Base-by-base conservation (phyloP, 257 asterid genomes). In the Petunia secreta region DNA sequence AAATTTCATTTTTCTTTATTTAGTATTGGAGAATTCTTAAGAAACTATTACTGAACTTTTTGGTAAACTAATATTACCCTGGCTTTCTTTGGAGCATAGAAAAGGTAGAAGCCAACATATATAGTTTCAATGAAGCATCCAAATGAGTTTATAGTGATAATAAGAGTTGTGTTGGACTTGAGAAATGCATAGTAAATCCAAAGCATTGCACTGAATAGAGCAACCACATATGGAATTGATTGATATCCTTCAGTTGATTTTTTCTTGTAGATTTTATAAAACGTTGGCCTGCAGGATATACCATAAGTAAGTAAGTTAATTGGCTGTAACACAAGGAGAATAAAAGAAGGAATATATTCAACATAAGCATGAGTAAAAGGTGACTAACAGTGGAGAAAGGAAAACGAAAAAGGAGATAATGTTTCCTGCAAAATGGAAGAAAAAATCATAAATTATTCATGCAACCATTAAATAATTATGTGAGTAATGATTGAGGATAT, bases 131-230 rank as follows among this genome's bases (percentile, higher is more conserved):
- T 37, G 83, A 90, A 48, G 53, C 88, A 85, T 7, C 91, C 93
- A 59, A 86, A 8, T 8, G 89, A 63, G 82, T 90, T 90, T 50
- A 90, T 85, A 13, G 93, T 90, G 80, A 90, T 84, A 85, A 90
- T 84, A 78, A 90, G 89, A 7, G 82, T 82, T 8, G 86, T 86
- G 76, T 85, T 88, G 48, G 91, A 53, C 85, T 90, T 86, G 59
- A 83, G 16, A 13, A 62, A 66, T 10, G 91, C 91, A 71, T 90
- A 90, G 82, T 85, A 90, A n/a, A 90, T 84, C 93, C 93, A 88
- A 8, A 85, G 65, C 86, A 85, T 82, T 59, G 84, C 73, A 80
- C 91, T 86, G 7, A 87, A 82, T 54, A 89, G 64, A 34, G 89
- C 88, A 63, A 85, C 83, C 58, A 84, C 80, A 5, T 86, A 88